phyloP scores from a whole-genome alignment of 2,329 filamentous ascomycete genomes.

The Pseudogymnoascus sp. region DNA sequence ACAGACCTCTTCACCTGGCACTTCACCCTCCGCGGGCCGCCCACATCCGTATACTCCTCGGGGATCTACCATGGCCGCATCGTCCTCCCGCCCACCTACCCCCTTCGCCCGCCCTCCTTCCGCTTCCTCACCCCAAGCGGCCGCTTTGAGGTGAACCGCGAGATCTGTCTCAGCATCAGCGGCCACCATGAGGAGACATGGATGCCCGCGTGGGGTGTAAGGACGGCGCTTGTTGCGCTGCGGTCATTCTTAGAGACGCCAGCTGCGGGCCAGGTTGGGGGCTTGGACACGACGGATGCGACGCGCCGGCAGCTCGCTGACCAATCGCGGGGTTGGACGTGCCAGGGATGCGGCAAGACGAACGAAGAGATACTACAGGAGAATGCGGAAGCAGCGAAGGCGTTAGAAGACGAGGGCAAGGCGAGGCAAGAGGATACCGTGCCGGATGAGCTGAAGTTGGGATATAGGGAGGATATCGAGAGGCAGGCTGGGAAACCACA shows the following conservation, averaged over 20 bases:
- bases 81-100: constrained; percentile 80
- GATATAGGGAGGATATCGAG: constrained; percentile 64
- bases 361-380: constrained; percentile 70
- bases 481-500: constrained; percentile 25
- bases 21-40: constrained; percentile 90
- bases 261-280: constrained; percentile 79
- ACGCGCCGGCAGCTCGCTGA: constrained; percentile 62
- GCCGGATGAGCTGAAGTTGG: constrained; percentile 51
- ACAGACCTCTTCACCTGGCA: constrained; percentile 97
- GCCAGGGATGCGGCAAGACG: constrained; percentile 59
- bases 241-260: constrained; percentile 91
- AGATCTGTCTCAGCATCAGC: constrained; percentile 90
- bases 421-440: constrained; percentile 34
- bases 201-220: constrained; percentile 96
- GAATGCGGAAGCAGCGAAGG: constrained; percentile 49
- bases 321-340: constrained; percentile 60
- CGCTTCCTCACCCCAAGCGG: constrained; percentile 88
- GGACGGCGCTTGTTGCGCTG: constrained; percentile 75
- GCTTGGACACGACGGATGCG: constrained; percentile 66
- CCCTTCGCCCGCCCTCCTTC: constrained; percentile 87
- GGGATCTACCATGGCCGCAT: constrained; percentile 97
- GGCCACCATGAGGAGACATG: constrained; percentile 97
- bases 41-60: constrained; percentile 63
- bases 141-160: constrained; percentile 90
- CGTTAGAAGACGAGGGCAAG: constrained; percentile 34